phyloP scores from a whole-genome alignment of 2,329 filamentous ascomycete genomes.

The Penicillium sp. region DNA sequence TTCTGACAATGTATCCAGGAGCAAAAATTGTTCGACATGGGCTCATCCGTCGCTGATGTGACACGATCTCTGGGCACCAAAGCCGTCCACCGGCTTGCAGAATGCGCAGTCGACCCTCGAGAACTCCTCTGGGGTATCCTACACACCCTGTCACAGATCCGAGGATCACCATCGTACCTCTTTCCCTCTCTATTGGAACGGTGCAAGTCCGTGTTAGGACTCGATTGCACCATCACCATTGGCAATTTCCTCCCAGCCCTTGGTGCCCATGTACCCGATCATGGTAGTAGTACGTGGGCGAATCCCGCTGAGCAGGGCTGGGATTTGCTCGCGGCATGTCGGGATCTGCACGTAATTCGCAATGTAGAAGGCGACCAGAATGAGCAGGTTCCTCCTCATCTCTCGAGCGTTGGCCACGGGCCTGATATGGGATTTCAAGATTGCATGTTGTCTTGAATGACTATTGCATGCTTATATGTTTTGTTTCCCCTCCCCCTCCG shows the following conservation, averaged over 20 bases:
- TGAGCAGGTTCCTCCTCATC: conserved; percentile 10
- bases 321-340: conserved; percentile 15
- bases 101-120: conserved; percentile 37
- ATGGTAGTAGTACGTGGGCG: conserved; percentile 23
- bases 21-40: conserved; percentile 45
- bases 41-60: conserved; percentile 39
- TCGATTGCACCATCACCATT: conserved; percentile 37
- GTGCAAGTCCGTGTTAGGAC: conserved; percentile 36
- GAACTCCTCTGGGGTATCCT: conserved; percentile 47
- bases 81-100: conserved; percentile 34
- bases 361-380: conserved; percentile 13
- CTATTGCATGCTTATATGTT: background rate
- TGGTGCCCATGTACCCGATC: conserved; percentile 14
- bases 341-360: conserved; percentile 10
- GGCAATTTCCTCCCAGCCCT: conserved; percentile 35
- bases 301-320: conserved; percentile 18
- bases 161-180: conserved; percentile 44
- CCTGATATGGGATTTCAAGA: conserved; percentile 13
- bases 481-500: background rate
- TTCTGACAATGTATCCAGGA: conserved; percentile 31
- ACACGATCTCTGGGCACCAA: conserved; percentile 37
- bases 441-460: conserved; percentile 12
- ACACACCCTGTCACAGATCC: conserved; percentile 42
- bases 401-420: conserved; percentile 5
- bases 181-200: conserved; percentile 40